Conservation (phyloP, 495 filamentous ascomycete genomes). For the Penicillium tannophilum region DNA sequence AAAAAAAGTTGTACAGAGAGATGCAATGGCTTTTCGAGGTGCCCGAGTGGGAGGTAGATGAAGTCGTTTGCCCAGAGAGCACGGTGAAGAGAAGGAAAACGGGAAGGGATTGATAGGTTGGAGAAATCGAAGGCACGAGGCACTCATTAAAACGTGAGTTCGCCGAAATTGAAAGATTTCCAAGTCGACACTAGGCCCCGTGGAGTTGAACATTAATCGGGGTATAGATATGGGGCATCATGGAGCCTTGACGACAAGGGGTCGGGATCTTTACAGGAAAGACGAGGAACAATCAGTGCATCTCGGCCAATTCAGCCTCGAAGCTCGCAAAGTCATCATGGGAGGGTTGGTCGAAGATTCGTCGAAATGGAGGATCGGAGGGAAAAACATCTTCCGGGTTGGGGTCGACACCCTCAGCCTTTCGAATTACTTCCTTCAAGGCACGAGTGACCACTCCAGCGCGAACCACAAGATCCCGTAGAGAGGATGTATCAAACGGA, state of each 20-base stretch:
- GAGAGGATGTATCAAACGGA: conserved; percentile 87
- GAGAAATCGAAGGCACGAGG: conserved; percentile 13
- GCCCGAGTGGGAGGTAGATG: conserved; percentile 8
- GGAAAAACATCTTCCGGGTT: conserved; percentile 50
- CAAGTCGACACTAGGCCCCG: not conserved
- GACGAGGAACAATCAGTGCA: conserved; percentile 18
- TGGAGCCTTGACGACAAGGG: not conserved
- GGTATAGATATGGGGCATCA: conserved; percentile 1
- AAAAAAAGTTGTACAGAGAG: conserved; percentile 26
- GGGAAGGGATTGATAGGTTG: conserved; percentile 7
- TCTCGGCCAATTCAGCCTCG: conserved; percentile 33
- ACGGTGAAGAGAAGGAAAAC: conserved; percentile 3
- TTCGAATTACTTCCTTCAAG: conserved; percentile 74
- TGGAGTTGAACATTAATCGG: not conserved
- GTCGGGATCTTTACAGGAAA: not conserved
- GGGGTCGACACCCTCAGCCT: conserved; percentile 71
- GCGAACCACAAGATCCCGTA: conserved; percentile 82
- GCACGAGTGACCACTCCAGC: conserved; percentile 74
- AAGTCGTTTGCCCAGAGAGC: conserved; percentile 11
- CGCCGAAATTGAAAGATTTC: not conserved
- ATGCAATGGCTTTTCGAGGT: conserved; percentile 22
- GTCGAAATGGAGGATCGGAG: conserved; percentile 46
- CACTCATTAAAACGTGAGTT: conserved; percentile 3
- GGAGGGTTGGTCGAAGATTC: conserved; percentile 46
- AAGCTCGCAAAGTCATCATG: conserved; percentile 37